Evolutionary conservation across 31 red algal species (phyloP).

Genomic region (Porphyra umbilicalis): DNA sequence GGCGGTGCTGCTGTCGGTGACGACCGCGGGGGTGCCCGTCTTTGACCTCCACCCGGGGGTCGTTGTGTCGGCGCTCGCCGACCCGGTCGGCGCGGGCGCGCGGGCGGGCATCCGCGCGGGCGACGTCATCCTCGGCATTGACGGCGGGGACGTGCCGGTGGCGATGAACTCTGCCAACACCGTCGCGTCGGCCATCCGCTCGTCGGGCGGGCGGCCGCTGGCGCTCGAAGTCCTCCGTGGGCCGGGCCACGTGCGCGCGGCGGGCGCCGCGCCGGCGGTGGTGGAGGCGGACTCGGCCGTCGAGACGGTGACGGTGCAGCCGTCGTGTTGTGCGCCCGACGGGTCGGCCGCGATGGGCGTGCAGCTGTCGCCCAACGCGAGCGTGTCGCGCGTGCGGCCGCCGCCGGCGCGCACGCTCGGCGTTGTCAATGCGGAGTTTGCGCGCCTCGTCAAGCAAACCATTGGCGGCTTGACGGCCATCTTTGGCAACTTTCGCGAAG

Average conservation of each 20-base stretch:
- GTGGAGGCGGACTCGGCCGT: not conserved
- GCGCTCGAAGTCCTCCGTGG: constrained; percentile 22
- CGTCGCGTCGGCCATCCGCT: constrained; percentile 39
- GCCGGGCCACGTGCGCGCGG: not conserved
- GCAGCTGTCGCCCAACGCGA: constrained; percentile 61
- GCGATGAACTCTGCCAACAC: constrained; percentile 26
- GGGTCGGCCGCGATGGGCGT: constrained; percentile 69
- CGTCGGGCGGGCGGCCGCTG: constrained; percentile 15
- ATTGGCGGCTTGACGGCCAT: constrained; percentile 36
- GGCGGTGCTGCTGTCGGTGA: constrained; percentile 41
- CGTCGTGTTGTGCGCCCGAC: constrained; percentile 56
- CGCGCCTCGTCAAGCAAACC: constrained; percentile 30
- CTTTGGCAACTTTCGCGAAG: constrained; percentile 32
- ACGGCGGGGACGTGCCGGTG: constrained; percentile 23
- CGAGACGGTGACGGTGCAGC: constrained; percentile 12
- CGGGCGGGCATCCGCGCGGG: constrained; percentile 39
- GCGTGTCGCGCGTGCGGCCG: constrained; percentile 22
- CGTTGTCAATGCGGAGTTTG: constrained; percentile 50
- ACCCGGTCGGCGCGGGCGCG: constrained; percentile 43
- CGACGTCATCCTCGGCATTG: constrained; percentile 71
- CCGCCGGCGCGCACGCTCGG: constrained; percentile 4
- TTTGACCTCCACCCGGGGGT: constrained; percentile 64
- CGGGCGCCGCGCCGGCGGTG: not conserved
- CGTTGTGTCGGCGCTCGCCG: constrained; percentile 45
- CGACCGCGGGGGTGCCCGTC: constrained; percentile 41